A percentile compares a stretch with the other conserved stretches of the same genome.
Evolutionary conservation across 805 yeast genomes (phyloP).

Genomic region (Kregervanrija delftensis): DNA sequence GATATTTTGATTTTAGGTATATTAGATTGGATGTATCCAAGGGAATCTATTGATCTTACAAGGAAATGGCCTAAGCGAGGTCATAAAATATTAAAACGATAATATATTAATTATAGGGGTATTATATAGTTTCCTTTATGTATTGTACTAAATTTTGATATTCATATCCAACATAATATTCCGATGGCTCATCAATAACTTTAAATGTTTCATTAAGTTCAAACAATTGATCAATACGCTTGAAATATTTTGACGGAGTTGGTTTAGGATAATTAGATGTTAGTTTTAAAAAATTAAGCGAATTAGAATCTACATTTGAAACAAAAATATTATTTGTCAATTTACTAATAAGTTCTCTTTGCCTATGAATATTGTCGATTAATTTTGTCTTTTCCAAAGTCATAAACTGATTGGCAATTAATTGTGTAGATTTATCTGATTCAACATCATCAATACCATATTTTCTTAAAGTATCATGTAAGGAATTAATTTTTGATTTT

Average conservation of each 20-base stretch:
- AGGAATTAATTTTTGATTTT: not conserved
- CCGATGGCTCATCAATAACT: too few species aligned
- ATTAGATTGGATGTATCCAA: conserved; percentile 68
- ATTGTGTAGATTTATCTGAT: not conserved
- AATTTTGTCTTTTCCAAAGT: conserved; percentile 6
- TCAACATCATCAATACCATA: conserved; percentile 4
- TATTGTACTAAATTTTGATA: not conserved
- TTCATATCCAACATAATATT: too few species aligned
- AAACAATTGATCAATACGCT: conserved; percentile 1
- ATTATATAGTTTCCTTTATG: not conserved
- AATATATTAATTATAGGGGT: not conserved
- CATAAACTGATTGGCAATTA: conserved; percentile 4
- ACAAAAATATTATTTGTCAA: not conserved
- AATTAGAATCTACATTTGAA: too few species aligned
- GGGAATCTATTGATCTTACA: conserved; percentile 61
- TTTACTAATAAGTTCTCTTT: conserved; percentile 8
- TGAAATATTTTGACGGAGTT: not conserved
- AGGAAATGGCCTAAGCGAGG: conserved; percentile 63
- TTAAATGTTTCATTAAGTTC: too few species aligned
- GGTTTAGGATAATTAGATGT: too few species aligned
- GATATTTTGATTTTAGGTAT: conserved; percentile 61
- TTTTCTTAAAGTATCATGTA: not conserved
- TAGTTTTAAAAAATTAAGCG: too few species aligned
- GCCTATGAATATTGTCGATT: conserved; percentile 6
- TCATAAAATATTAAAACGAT: too few species aligned